Percentiles rank a stretch among this genome's conserved stretches.
Evolutionary conservation across 1,139 yeast species (phyloP).

Genomic region (Saccharomycopsis crataegensis): DNA sequence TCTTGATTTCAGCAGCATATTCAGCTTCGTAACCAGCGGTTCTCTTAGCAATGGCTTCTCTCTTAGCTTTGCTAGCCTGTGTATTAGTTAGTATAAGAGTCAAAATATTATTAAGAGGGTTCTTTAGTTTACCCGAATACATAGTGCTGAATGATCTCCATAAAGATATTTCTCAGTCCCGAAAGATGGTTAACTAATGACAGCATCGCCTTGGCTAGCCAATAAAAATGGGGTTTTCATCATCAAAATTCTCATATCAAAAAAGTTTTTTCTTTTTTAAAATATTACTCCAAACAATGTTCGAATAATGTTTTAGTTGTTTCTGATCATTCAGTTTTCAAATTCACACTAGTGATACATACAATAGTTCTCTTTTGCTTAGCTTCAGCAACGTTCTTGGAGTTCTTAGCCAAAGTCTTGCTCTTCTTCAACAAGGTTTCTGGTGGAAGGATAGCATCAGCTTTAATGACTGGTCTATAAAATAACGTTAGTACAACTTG

Average conservation of each 20-base stretch:
- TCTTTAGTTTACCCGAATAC: not conserved
- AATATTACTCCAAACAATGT: too few species aligned
- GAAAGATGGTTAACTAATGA: slow-evolving; percentile 99
- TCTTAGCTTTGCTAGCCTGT: slow-evolving; percentile 81
- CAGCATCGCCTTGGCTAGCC: slow-evolving; percentile 90
- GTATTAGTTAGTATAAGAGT: slow-evolving; percentile 24
- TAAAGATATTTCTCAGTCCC: slow-evolving; percentile 62
- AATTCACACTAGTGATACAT: slow-evolving; percentile 33
- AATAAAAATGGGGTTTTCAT: slow-evolving; percentile 53
- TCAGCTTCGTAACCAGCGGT: slow-evolving; percentile 98
- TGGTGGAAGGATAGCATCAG: slow-evolving; percentile 49
- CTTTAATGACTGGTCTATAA: slow-evolving; percentile 26
- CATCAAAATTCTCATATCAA: slow-evolving; percentile 31
- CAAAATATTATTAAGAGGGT: not conserved
- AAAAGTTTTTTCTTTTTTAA: slow-evolving; percentile 20
- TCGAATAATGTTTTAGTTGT: not conserved
- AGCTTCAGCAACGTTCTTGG: slow-evolving; percentile 83
- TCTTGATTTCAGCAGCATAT: slow-evolving; percentile 93
- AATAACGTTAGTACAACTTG: slow-evolving; percentile 7
- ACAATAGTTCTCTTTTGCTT: slow-evolving; percentile 83
- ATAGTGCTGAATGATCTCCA: not conserved
- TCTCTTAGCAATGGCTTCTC: slow-evolving; percentile 93
- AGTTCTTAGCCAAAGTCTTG: slow-evolving; percentile 82
- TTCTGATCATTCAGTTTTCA: not conserved
- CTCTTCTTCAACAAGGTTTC: slow-evolving; percentile 95